phyloP scores from a whole-genome alignment of 352 stramenopile species.

The Elongisporangium prolatum region DNA sequence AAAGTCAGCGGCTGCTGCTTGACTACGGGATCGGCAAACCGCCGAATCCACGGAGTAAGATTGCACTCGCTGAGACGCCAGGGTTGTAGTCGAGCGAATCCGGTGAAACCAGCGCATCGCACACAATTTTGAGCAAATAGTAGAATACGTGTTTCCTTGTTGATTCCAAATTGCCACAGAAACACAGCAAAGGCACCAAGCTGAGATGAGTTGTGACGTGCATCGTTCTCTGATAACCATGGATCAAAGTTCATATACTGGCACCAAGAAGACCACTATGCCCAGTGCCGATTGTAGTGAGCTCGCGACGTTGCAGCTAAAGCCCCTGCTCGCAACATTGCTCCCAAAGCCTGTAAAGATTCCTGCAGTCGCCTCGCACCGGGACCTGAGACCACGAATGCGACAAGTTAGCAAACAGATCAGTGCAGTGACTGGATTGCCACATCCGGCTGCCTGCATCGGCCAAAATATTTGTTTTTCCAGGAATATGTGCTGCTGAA shows the following conservation, averaged over 20 bases:
- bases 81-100: no score
- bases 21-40: no score
- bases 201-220: neutral
- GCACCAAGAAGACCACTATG: conserved; percentile 1
- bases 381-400: conserved; percentile 1
- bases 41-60: no score
- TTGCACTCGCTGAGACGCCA: no score
- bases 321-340: neutral
- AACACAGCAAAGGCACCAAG: conserved; percentile 1
- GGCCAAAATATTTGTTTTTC: neutral
- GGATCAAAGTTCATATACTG: neutral
- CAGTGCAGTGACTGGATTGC: neutral
- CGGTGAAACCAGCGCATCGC: no score
- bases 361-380: neutral
- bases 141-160: conserved; percentile 1
- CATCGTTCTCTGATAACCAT: neutral
- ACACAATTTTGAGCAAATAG: neutral
- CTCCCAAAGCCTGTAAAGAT: neutral
- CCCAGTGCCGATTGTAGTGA: neutral
- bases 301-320: neutral
- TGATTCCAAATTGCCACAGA: conserved; percentile 3
- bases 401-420: conserved; percentile 2
- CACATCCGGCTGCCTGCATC: conserved; percentile 2
- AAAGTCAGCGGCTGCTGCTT: no score
- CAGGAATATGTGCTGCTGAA: neutral